phyloP scores from a whole-genome alignment of 768 basidiomycete species.

The Pholiota molesta region DNA sequence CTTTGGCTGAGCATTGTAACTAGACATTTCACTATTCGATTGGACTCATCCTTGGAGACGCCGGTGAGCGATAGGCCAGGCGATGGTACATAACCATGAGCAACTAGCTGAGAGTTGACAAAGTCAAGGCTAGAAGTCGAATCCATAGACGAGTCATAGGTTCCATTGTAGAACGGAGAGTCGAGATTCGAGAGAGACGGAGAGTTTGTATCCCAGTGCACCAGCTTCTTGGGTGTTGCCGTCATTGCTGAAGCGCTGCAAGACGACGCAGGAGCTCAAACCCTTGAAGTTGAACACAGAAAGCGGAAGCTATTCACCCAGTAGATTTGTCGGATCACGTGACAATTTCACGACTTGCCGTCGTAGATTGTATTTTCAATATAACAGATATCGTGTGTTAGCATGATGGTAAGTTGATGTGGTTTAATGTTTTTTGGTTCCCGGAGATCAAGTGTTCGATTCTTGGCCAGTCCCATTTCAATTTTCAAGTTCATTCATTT shows the following conservation, averaged over 20 bases:
- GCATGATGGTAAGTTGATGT: no score
- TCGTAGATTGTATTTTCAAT: no score
- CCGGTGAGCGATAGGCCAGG: conserved; percentile 75
- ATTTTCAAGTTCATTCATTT: no score
- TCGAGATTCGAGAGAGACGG: conserved; percentile 45
- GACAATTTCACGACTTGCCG: no score
- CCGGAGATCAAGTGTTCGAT: no score
- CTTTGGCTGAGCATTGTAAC: conserved; percentile 76
- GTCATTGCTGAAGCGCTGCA: conserved; percentile 7
- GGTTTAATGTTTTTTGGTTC: no score
- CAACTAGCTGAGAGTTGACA: conserved; percentile 79
- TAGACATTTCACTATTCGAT: conserved; percentile 72
- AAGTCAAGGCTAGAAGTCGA: conserved; percentile 73
- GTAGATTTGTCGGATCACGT: no score
- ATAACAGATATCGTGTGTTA: no score
- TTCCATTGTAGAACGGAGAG: conserved; percentile 48
- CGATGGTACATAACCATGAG: conserved; percentile 72
- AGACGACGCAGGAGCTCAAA: not conserved
- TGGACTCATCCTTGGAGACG: conserved; percentile 54
- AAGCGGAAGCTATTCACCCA: no score
- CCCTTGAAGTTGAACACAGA: not conserved
- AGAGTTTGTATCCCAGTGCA: conserved; percentile 55
- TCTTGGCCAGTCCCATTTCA: no score
- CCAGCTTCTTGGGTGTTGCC: conserved; percentile 46
- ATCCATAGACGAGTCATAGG: conserved; percentile 48